Percentiles rank a stretch among this genome's conserved stretches.
phyloP scores from a whole-genome alignment of 768 basidiomycete genomes.

The Boletales sp. region DNA sequence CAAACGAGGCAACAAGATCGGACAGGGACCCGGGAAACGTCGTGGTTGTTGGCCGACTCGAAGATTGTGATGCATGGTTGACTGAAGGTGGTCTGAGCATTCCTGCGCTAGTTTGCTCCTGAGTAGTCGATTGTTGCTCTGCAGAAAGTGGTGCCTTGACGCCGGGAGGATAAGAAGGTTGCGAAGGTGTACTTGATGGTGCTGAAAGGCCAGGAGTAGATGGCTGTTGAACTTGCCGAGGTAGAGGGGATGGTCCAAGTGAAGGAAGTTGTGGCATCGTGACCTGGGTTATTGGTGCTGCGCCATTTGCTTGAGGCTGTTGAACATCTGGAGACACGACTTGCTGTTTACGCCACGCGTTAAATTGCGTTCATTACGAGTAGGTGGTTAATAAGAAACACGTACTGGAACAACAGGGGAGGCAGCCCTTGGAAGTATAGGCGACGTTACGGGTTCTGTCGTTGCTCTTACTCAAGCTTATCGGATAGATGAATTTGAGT shows the following conservation, averaged over 20 bases:
- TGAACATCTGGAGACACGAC: constrained; percentile 34
- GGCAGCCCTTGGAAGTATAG: constrained; percentile 39
- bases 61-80: constrained; percentile 41
- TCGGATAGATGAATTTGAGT: constrained; percentile 13
- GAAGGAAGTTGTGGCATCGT: constrained; percentile 31
- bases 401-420: constrained; percentile 44
- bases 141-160: constrained; percentile 49
- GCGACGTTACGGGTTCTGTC: constrained; percentile 44
- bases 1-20: constrained; percentile 91
- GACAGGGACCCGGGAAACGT: constrained; percentile 83
- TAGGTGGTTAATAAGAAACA: constrained; percentile 9
- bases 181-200: constrained; percentile 18
- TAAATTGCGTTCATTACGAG: constrained; percentile 14
- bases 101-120: constrained; percentile 35
- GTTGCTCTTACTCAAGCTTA: constrained; percentile 17
- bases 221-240: constrained; percentile 46
- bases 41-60: constrained; percentile 38
- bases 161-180: constrained; percentile 61
- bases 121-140: constrained; percentile 37
- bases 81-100: constrained; percentile 54
- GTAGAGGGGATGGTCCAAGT: constrained; percentile 44
- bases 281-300: constrained; percentile 23
- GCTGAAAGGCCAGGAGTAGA: constrained; percentile 25
- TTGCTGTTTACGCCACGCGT: constrained; percentile 33
- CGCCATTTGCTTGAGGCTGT: constrained; percentile 37